Percentiles rank a stretch among this genome's conserved stretches.
phyloP scores from a whole-genome alignment of 2,329 filamentous ascomycete genomes.

The Scedosporium dehoogii region DNA sequence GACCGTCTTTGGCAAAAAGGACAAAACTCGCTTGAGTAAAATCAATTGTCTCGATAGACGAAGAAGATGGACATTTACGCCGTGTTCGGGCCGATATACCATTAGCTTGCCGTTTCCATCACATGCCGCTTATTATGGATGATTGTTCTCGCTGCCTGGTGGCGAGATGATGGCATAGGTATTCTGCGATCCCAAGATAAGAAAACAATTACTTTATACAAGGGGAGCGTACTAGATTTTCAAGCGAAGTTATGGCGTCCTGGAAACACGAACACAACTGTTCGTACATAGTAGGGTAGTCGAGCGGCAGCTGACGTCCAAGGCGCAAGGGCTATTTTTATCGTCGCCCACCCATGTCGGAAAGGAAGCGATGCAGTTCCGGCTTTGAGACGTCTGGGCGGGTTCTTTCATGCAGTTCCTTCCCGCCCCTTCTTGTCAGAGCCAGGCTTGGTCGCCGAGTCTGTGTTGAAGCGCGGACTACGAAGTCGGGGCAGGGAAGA shows the following conservation, averaged over 20 bases:
- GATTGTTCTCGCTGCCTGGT: too few species aligned
- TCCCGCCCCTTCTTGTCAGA: background rate
- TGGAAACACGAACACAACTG: too few species aligned
- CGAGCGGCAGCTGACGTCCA: background rate
- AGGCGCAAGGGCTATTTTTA: background rate
- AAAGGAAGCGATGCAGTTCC: background rate
- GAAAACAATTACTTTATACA: too few species aligned
- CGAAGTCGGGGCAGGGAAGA: background rate
- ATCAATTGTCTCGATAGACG: background rate
- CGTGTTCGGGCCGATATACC: background rate
- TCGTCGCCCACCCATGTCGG: background rate
- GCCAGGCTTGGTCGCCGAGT: background rate
- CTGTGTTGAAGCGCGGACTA: too few species aligned
- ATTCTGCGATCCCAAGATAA: too few species aligned
- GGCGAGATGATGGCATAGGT: too few species aligned
- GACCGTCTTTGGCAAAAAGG: background rate
- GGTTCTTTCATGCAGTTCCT: background rate
- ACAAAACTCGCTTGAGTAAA: background rate
- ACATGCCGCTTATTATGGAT: background rate
- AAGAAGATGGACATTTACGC: background rate
- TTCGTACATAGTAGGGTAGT: too few species aligned
- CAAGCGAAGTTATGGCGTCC: too few species aligned
- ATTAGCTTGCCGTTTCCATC: background rate
- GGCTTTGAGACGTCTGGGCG: background rate
- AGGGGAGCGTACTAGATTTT: too few species aligned